Conservation (phyloP, 2,329 filamentous ascomycete species). For the Colletotrichum sp. region DNA sequence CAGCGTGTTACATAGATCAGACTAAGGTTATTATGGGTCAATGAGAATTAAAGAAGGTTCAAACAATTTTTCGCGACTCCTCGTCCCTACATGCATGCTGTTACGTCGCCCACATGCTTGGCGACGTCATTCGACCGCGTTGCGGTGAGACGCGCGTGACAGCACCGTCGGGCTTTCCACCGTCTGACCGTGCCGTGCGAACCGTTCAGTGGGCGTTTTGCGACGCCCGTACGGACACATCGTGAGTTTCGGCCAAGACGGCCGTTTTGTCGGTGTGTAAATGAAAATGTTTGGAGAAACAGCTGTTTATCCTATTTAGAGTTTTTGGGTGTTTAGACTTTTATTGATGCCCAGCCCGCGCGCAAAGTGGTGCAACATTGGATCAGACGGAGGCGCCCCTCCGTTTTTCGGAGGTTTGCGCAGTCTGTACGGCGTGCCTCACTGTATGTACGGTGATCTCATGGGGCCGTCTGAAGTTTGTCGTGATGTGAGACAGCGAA, state of each 20-base stretch:
- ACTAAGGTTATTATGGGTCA: slow-evolving; percentile 19
- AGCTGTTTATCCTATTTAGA: neutral
- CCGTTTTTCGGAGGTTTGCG: neutral
- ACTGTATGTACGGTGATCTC: neutral
- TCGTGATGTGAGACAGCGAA: neutral
- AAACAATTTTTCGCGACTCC: neutral
- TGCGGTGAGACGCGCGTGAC: neutral
- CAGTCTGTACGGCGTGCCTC: neutral
- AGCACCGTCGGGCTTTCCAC: neutral
- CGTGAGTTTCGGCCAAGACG: slow-evolving; percentile 4
- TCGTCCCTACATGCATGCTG: neutral
- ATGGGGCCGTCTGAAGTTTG: neutral
- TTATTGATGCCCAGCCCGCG: neutral
- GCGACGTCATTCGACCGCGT: neutral
- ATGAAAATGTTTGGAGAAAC: neutral
- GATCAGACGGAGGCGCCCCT: neutral
- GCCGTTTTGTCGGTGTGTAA: neutral
- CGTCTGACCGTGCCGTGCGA: neutral
- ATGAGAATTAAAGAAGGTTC: slow-evolving; percentile 12
- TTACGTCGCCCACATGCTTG: neutral
- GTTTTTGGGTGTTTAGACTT: neutral
- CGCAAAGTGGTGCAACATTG: neutral
- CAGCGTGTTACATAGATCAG: slow-evolving; percentile 21
- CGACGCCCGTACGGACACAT: neutral
- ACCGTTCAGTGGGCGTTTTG: neutral